Base-by-base conservation (phyloP, 805 yeast species). In the Metschnikowia matae region DNA sequence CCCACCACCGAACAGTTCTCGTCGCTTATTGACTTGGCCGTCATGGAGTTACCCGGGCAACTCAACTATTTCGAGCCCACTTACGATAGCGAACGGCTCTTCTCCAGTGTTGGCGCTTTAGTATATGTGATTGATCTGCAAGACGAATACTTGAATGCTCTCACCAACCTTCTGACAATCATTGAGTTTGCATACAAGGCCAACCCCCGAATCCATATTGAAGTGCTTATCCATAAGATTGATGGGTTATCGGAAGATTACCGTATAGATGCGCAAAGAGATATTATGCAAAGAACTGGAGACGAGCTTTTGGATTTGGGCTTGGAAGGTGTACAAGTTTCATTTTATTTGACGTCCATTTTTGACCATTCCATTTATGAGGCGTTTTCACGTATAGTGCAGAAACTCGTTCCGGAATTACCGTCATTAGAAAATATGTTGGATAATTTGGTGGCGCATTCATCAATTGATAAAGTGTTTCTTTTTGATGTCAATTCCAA, bases 351-450 rank as follows among this genome's bases (percentile, higher is more conserved):
- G 60, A 94, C 99, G 1, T 87, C 96, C 1, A 92, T 94, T 40
- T 92, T 91, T 66, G 98, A 94, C 66, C 97, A 91, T 66, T 87
- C 96, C 17, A 89, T 94, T 42, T 90, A 91, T 64, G 99, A 92
- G 67, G 97, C 97, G 1, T 89, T 94, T 60, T 87, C 96, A 14
- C 78, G 96, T 60, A 90, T 94, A 47, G 90, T 92, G 5, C 98
- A 94, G 62, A 90, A 91, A 58, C 75, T 92, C 53, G 87, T 94
- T 32, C 87, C 90, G 15, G 97, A 94, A 62, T 74, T 91, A 44
- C 95, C 97, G 2, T 82, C 85, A 32, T 72, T 94, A 55, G 98
- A 94, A 58, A 89, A 88, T 63, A 74, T 94, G 78, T 76, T 94
- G 59, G 97, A 94, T 66, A 82, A 89, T 56, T 72, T 94, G 53